A percentile compares a stretch with the other conserved stretches of the same genome.
These are phyloP conservation scores for Sporisorium reilianum DNA, from an alignment of 1,284 basidiomycete species.

Conservation along the genomic window DNA sequence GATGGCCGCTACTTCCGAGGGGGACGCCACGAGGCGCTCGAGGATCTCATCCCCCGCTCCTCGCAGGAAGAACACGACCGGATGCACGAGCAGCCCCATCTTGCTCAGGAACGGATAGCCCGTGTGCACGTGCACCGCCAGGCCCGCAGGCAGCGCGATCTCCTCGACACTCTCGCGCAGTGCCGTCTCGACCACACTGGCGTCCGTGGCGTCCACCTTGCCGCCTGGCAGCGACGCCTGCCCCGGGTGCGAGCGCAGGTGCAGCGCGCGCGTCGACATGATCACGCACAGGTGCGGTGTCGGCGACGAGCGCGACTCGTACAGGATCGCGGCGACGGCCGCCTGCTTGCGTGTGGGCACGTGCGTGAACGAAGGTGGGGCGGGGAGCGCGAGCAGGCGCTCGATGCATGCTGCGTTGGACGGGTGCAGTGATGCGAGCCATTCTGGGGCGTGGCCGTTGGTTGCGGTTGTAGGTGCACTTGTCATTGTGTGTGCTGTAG, in stretches of 20 bases:
- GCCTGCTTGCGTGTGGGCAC: conserved; percentile 46
- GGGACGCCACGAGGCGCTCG: conserved; percentile 16
- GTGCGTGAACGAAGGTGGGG: conserved; percentile 24
- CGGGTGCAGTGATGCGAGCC: conserved; percentile 18
- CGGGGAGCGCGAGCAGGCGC: conserved; percentile 20
- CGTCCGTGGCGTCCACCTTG: conserved; percentile 41
- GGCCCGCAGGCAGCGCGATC: conserved; percentile 23
- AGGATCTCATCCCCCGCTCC: conserved; percentile 18
- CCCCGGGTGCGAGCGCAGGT: conserved; percentile 53
- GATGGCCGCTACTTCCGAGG: conserved; percentile 45
- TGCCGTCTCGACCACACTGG: conserved; percentile 33
- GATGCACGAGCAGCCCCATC: conserved; percentile 53
- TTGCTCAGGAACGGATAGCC: conserved; percentile 50
- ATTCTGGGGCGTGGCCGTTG: conserved; percentile 10
- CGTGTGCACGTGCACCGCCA: conserved; percentile 39
- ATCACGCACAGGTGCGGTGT: conserved; percentile 30
- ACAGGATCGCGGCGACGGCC: conserved; percentile 48
- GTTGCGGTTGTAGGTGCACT: not conserved
- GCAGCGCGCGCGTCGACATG: conserved; percentile 52
- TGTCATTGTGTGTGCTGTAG: not conserved
- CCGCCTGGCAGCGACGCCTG: conserved; percentile 56
- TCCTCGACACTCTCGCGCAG: conserved; percentile 53
- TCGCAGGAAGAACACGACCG: conserved; percentile 41
- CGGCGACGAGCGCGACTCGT: conserved; percentile 14
- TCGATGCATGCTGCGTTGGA: conserved; percentile 24